Base-by-base conservation (phyloP, 1,284 basidiomycete species). In the Ganoderma lucidum region DNA sequence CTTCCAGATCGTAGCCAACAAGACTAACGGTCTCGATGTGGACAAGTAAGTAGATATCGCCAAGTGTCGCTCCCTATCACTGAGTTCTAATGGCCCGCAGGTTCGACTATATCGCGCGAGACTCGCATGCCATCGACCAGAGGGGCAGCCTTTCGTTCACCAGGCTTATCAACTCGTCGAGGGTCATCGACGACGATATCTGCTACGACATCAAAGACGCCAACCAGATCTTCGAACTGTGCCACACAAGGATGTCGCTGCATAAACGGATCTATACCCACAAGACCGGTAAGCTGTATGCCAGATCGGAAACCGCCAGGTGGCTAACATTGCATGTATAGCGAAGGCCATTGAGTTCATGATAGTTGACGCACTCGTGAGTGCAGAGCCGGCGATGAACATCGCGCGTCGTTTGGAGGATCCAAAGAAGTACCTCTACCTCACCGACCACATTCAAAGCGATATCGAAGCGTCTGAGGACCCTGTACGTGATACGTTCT, bases 141-240 rank as follows among this genome's bases (percentile, higher is more conserved):
- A 86, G 85, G 30, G 81, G 86, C 69, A 87, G 85, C 70, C 80
- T 90, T 35, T 90, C 88, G 6, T 81, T 88, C 6, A 81, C 80
- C 12, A 92, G 93, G 32, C 83, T 94, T 6, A 88, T 95, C 51
- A 81, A 87, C 66, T 93, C 92, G 3, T 89, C 92, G 0, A 85
- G 92, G 6, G 93, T 94, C 15, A 86, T 94, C 65, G 83, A 91
- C 32, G 80, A 90, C 72, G 83, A 91, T 73, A 93, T 95, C 32
- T 93, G 91, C 77, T 94, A 92, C 73, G 85, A 92, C 64, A 91
- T 92, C 81, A 95, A 95, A 76, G 92, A 94, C 68, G 89, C 88
- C 0, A 90, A 92, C 73, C 87, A 89, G 62, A 84, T 95, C 1
- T 92, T 91, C 72, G 89, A 93, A 70, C 84, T 94, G 2, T 93